Evolutionary conservation across 1,139 yeast genomes (phyloP), one percentile per base, ranked within the genome.

Genomic region (Trichomonascaceae sp.): DNA sequence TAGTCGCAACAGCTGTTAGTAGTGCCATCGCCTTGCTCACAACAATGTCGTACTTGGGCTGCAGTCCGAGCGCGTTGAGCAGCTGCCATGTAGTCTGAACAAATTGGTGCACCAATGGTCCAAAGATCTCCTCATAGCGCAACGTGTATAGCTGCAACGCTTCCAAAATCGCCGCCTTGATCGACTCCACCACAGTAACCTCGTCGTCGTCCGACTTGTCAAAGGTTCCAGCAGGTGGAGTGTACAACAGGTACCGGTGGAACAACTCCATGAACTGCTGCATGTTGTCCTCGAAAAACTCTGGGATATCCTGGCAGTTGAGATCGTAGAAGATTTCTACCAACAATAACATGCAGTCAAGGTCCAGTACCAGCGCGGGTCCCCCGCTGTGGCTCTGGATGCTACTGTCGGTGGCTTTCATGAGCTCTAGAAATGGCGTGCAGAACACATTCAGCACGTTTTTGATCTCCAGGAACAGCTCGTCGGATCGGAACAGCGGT

Each of bases 291-390:
- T 92, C 99, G 52, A 92, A 92, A 54, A 87, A 89, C 56, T 87
- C 98, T 2, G 99, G 98, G 36, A 92, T 77, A 59, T 92, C 98
- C 59, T 92, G 98, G 58, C 96, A 87, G 56, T 89, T 92, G 50
- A 92, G 73, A 56, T 92, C 99, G 51, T 76, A 84, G 55, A 81
- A 92, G 30, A 92, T 71, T 53, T 87, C 89, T 27, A 79, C 62
- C 40, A 87, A 63, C 22, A 85, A 59, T 33, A 79, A 62, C 47
- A 87, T 59, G 39, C 81, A 81, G 30, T 81, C 92, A 35, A 78
- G 67, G 30, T 52, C 56, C 39, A 75, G 58, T 32, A 71, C 62
- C 0, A 71, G 71, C 31, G 62, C 63, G 42, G 67, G 64, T 31
- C 57, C 50, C 4, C 46, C 43, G n/a, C 50, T 37, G 38, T 65